These are phyloP conservation scores for Arabidopsis suecica DNA, from an alignment of 345 rosid species.

Conservation along the genomic window DNA sequence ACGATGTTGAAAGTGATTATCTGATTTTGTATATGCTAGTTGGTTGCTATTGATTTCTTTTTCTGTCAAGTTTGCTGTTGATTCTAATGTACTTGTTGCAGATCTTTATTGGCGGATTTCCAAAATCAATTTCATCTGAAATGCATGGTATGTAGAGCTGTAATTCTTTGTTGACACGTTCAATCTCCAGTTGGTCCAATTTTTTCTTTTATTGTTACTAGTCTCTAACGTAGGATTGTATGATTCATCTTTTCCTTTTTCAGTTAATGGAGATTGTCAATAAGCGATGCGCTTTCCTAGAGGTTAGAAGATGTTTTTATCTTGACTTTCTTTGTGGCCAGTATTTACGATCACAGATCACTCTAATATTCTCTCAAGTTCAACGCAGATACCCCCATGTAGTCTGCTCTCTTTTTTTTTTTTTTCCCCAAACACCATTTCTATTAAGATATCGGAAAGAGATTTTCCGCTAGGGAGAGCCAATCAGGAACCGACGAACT, in stretches of 20 bases:
- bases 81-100: constrained; percentile 51
- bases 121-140: constrained; percentile 69
- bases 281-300: constrained; percentile 66
- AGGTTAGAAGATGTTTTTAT: constrained; percentile 62
- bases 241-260: constrained; percentile 40
- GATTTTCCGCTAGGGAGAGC: no score
- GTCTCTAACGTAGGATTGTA: neutral
- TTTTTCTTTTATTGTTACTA: no score
- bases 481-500: no score
- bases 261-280: constrained; percentile 85
- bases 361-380: constrained; percentile 5
- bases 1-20: constrained; percentile 9
- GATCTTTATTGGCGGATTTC: constrained; percentile 91
- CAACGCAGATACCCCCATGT: constrained; percentile 18
- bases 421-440: no score
- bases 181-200: neutral
- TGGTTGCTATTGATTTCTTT: constrained; percentile 4
- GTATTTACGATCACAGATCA: neutral
- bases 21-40: constrained; percentile 21
- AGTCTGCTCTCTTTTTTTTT: neutral
- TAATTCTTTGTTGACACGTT: constrained; percentile 19
- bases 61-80: constrained; percentile 36
- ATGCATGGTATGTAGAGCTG: constrained; percentile 69
- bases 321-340: constrained; percentile 19
- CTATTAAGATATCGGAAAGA: no score